phyloP scores from a whole-genome alignment of 768 basidiomycete species.

The Ephemerocybe angulata region DNA sequence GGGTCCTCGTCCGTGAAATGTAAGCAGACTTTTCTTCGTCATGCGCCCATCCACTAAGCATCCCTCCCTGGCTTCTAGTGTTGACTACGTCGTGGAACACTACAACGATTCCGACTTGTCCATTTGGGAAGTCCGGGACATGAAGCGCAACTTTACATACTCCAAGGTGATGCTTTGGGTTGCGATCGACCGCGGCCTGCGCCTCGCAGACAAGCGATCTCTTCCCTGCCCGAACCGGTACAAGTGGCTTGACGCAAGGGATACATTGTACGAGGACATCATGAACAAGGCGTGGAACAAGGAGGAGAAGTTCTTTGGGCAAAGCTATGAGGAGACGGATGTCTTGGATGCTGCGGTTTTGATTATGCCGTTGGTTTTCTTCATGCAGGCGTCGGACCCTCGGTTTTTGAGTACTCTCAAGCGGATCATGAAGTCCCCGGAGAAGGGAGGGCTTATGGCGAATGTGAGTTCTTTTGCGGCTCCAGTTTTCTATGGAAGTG shows the following conservation, averaged over 20 bases:
- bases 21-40: conserved; percentile 34
- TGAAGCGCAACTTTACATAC: conserved; percentile 83
- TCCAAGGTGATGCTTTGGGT: conserved; percentile 98
- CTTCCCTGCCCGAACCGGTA: conserved; percentile 61
- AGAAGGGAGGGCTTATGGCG: conserved; percentile 86
- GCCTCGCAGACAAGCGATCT: conserved; percentile 92
- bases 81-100: conserved; percentile 75
- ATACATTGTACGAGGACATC: conserved; percentile 74
- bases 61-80: conserved; percentile 36
- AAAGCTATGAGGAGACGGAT: conserved; percentile 85
- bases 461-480: conserved; percentile 48
- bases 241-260: conserved; percentile 15
- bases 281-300: conserved; percentile 86
- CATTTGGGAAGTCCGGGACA: conserved; percentile 82
- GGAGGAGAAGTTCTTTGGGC: conserved; percentile 66
- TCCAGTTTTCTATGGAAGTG: background rate
- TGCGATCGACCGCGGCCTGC: conserved; percentile 88
- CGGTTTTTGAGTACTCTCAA: conserved; percentile 84
- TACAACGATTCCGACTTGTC: conserved; percentile 71
- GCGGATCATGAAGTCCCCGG: conserved; percentile 79
- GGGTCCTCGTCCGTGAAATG: conserved; percentile 72
- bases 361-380: conserved; percentile 93
- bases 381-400: conserved; percentile 85
- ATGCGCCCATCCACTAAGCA: background rate
- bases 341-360: conserved; percentile 84